Evolutionary conservation across 306 rosid species (phyloP).

Genomic region (Styphnolobium japonicum): DNA sequence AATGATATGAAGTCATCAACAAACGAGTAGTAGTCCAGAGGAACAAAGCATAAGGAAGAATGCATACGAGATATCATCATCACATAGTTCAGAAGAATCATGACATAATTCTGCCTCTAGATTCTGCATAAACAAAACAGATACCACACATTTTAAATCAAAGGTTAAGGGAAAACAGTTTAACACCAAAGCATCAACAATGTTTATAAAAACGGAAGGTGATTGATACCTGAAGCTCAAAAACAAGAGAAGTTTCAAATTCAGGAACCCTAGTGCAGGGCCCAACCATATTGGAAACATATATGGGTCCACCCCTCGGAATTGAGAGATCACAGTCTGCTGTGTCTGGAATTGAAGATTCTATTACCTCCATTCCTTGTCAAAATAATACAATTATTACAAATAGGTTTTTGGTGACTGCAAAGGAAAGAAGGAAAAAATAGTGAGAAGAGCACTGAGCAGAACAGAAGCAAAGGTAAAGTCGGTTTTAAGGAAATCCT

Average conservation of each 20-base stretch:
- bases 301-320: slow-evolving; percentile 88
- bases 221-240: slow-evolving; percentile 72
- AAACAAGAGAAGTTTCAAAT: slow-evolving; percentile 50
- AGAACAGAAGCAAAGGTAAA: too few species aligned
- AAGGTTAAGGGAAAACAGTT: neutral
- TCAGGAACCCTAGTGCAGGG: slow-evolving; percentile 50
- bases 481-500: too few species aligned
- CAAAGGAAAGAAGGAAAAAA: neutral
- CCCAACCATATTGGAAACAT: slow-evolving; percentile 52
- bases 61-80: slow-evolving; percentile 64
- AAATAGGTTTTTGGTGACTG: neutral
- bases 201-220: too few species aligned
- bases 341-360: slow-evolving; percentile 23
- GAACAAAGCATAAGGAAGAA: neutral
- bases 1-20: neutral
- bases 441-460: neutral
- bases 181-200: too few species aligned
- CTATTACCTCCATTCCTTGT: slow-evolving; percentile 12
- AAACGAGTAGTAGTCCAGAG: neutral
- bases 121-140: slow-evolving; percentile 37
- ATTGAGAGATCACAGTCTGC: slow-evolving; percentile 31
- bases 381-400: neutral
- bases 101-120: slow-evolving; percentile 50
- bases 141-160: neutral
- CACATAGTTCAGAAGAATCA: slow-evolving; percentile 27